Base-by-base conservation (phyloP, 208 protist species). In the Crithidia fasciculata region DNA sequence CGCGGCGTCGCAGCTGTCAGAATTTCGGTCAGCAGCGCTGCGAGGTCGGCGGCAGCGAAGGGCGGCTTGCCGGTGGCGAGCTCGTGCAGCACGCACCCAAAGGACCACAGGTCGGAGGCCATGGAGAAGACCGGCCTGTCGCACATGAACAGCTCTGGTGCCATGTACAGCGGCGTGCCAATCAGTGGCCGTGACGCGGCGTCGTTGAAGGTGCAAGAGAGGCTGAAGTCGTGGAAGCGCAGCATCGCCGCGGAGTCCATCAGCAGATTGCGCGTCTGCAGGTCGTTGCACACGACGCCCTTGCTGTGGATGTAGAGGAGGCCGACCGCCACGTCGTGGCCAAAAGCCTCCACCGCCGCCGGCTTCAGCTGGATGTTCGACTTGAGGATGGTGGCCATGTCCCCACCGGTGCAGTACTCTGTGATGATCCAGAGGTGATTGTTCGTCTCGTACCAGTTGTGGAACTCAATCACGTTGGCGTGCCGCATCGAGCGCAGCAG, bases 361-460 rank as follows among this genome's bases (percentile, higher is more conserved):
- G 86, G 84, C 47, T 82, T 93, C 39, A 98, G 80, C 37, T 74
- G 64, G 37, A 80, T 78, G 62, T 96, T 92, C 28, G 83, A 76
- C 41, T 71, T 50, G 9, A 98, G 73, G 8, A 98, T 82, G 44
- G 86, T 88, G 53, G 87, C 71, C 61, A 98, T 79, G 74, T 98
- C 87, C n/a, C 94, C 92, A 39, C 96, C 96, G 5, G 89, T 87
- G 86, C 96, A 99, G 56, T 93, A 93, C 76, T 99, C 96, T 2
- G 96, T 88, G 69, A 99, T 98, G n/a, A 98, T 80, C 97, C 97
- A 99, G 47, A 98, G 71, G 71, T 99, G 97, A 80, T 99, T 98
- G 57, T 85, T 92, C 50, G 97, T 98, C 73, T 99, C 97, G 76
- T 98, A 98, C 96, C 97, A 99, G 70, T 98, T 93, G 79, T 93